Evolutionary conservation across 2,329 filamentous ascomycete genomes (phyloP), one percentile per base, ranked within the genome.

Genomic region (Nemania bipapillata): DNA sequence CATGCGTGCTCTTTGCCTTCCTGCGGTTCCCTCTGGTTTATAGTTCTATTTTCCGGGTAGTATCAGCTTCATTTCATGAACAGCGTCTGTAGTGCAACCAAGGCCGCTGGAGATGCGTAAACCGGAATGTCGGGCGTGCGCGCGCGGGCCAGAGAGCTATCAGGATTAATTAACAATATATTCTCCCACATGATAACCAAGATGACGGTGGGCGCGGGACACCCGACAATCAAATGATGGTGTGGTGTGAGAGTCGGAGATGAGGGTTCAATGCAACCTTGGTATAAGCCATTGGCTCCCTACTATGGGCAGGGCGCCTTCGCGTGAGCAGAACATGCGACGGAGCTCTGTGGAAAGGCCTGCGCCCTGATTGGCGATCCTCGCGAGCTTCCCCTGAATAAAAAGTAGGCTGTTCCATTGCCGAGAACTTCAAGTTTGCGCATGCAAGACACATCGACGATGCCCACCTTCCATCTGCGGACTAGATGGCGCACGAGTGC

Each of bases 391-490:
- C 75, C 74, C 74, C 71, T 75, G 74, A 74, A 66, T 45, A 69
- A 69, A 72, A 64, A 28, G 56, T 28, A 59, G 68, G 67, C 67
- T 66, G 65, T 62, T 64, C 70, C 64, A 66, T 72, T 75, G 73
- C 72, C 73, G 72, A 72, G 69, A 57, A 57, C 59, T 63, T 54
- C 59, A 68, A 55, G 63, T 73, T 49, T 54, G 61, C 67, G 56
- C 67, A 70, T 74, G 68, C 65, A 72, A 74, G 73, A 74, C 66
- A 61, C 69, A 50, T 50, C 26, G 70, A 69, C 66, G 69, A 73
- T 70, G 68, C 61, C 60, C 69, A 76, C 75, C 75, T 77, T 76
- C 75, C 74, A 4, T 61, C 67, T 74, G 68, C 42, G 74, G 75
- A 73, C 65, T 76, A 71, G 70, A 64, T 71, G 56, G 56, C 61